Conservation (phyloP, 2,329 filamentous ascomycete species). For the Nemania diffusa region DNA sequence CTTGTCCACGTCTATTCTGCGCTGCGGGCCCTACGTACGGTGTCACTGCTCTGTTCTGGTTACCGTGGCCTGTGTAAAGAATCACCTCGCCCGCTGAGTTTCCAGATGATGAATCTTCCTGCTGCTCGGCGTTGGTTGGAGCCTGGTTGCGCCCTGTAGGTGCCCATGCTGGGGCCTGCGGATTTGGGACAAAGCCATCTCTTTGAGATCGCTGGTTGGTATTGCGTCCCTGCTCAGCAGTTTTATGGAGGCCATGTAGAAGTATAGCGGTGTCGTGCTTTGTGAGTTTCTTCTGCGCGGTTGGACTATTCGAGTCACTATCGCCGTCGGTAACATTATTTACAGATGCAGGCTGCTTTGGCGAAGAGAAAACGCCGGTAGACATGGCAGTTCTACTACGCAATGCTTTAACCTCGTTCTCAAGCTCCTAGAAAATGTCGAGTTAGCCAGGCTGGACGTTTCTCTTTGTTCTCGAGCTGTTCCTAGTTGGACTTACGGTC, state of each 20-base stretch:
- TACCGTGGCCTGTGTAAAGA: conserved; percentile 32
- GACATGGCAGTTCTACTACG: conserved; percentile 6
- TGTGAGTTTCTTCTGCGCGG: background rate
- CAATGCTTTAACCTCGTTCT: conserved; percentile 33
- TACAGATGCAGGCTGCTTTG: conserved; percentile 17
- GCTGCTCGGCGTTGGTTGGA: background rate
- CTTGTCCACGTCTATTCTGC: conserved; percentile 11
- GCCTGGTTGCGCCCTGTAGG: conserved; percentile 15
- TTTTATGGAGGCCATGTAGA: conserved; percentile 13
- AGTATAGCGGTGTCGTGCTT: conserved; percentile 11
- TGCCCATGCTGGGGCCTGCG: conserved; percentile 40
- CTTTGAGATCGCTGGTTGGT: conserved; percentile 9
- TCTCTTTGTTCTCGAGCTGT: background rate
- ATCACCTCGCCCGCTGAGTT: conserved; percentile 34
- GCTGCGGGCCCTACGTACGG: conserved; percentile 21
- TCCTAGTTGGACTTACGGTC: conserved; percentile 39
- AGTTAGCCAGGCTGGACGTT: conserved; percentile 16
- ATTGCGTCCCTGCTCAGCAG: background rate
- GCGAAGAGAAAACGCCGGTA: conserved; percentile 4
- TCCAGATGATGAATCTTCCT: conserved; percentile 20
- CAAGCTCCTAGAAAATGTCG: conserved; percentile 35
- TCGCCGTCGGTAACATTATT: conserved; percentile 20
- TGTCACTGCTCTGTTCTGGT: conserved; percentile 24
- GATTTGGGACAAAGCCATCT: conserved; percentile 39
- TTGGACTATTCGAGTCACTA: conserved; percentile 18